phyloP scores from a whole-genome alignment of 768 basidiomycete genomes.

The Leccinum variicolor region DNA sequence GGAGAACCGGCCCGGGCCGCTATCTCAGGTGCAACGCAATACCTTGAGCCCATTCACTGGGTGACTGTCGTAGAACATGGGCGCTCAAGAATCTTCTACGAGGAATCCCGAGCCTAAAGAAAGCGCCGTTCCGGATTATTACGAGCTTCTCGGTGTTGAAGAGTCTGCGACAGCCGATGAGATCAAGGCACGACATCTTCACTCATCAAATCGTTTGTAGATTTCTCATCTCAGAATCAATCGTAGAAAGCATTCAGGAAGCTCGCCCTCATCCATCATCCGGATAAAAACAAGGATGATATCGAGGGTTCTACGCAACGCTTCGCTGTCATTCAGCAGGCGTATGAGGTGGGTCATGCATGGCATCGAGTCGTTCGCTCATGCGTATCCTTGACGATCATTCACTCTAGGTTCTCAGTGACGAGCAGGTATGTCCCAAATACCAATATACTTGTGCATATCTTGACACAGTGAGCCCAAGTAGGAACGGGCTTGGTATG shows the following conservation, averaged over 20 bases:
- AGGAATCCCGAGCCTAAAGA: slow-evolving; percentile 28
- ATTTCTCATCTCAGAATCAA: slow-evolving; percentile 5
- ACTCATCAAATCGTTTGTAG: background rate
- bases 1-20: too few species aligned
- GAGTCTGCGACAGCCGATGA: slow-evolving; percentile 84
- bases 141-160: slow-evolving; percentile 74
- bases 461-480: slow-evolving; percentile 29
- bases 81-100: slow-evolving; percentile 61
- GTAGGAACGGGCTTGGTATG: slow-evolving; percentile 99
- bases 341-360: slow-evolving; percentile 73
- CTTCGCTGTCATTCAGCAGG: slow-evolving; percentile 88
- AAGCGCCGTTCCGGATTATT: slow-evolving; percentile 59
- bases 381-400: background rate
- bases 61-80: slow-evolving; percentile 43
- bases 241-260: slow-evolving; percentile 75
- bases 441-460: background rate
- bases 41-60: background rate
- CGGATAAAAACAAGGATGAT: slow-evolving; percentile 84
- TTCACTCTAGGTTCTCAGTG: slow-evolving; percentile 85
- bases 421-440: slow-evolving; percentile 74
- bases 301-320: slow-evolving; percentile 82
- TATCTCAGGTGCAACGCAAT: background rate
- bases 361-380: background rate
- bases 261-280: slow-evolving; percentile 82
- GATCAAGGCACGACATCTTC: slow-evolving; percentile 61